Conservation (phyloP, 176 grass and related monocot species). For the Bonia amplexicaulis region DNA sequence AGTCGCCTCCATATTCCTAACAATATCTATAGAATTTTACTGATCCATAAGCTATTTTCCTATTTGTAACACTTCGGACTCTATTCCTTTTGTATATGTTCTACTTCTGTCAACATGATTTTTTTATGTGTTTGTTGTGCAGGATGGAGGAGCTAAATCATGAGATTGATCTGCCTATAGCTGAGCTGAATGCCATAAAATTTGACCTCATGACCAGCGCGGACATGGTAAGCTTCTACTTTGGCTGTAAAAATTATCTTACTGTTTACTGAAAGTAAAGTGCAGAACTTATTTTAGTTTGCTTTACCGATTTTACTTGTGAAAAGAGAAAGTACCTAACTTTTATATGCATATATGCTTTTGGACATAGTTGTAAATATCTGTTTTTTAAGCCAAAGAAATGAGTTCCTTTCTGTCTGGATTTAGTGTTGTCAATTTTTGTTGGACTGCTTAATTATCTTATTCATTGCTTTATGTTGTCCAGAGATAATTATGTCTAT, state of each 20-base stretch:
- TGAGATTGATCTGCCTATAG: conserved; percentile 33
- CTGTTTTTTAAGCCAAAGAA: background rate
- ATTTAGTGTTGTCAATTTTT: background rate
- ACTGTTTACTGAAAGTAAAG: background rate
- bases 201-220: conserved; percentile 64
- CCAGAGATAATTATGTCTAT: background rate
- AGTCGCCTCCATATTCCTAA: too few relatives aligned
- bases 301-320: background rate
- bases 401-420: background rate
- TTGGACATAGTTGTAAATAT: background rate
- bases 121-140: conserved; percentile 18
- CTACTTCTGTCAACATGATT: conserved; percentile 18
- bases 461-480: background rate
- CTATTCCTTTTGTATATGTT: background rate
- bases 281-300: background rate
- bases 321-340: background rate
- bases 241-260: background rate
- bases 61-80: background rate
- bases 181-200: conserved; percentile 43
- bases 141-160: conserved; percentile 47
- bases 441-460: conserved; percentile 2
- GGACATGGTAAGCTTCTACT: conserved; percentile 70
- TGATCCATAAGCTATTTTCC: too few relatives aligned
- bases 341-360: background rate
- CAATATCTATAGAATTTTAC: too few relatives aligned